Conservation (phyloP, 257 asterid genomes). For the Rauvolfia tetraphylla region DNA sequence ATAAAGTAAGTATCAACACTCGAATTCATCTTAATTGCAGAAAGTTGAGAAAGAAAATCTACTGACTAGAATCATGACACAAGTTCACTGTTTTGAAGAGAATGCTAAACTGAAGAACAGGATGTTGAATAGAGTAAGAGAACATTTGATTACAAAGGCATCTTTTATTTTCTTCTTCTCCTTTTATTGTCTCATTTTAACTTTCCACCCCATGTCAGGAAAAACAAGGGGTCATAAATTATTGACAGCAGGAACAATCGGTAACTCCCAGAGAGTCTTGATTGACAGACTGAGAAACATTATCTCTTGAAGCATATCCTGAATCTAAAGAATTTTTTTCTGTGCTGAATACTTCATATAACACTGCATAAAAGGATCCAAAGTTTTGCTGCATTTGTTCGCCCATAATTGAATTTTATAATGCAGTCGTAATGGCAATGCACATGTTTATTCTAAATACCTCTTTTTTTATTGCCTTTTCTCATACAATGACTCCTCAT, state of each 20-base stretch:
- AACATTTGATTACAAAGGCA: not conserved
- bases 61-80: not conserved
- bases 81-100: not conserved
- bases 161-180: not conserved
- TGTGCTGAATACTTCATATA: not conserved
- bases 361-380: not conserved
- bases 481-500: not conserved
- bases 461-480: too few species aligned
- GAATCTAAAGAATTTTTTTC: not conserved
- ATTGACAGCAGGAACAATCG: not conserved
- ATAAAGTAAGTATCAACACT: slow-evolving; percentile 28
- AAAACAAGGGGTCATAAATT: not conserved
- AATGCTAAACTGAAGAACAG: not conserved
- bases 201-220: not conserved
- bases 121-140: not conserved
- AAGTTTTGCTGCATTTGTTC: not conserved
- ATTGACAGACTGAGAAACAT: not conserved
- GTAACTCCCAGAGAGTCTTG: not conserved
- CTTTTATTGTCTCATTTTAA: not conserved
- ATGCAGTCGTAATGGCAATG: not conserved
- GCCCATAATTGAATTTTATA: not conserved
- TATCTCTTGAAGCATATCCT: not conserved
- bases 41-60: not conserved
- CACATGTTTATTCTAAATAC: not conserved
- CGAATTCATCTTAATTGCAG: not conserved